phyloP scores from a whole-genome alignment of 257 asterid species.

The Primulina huaijiensis region DNA sequence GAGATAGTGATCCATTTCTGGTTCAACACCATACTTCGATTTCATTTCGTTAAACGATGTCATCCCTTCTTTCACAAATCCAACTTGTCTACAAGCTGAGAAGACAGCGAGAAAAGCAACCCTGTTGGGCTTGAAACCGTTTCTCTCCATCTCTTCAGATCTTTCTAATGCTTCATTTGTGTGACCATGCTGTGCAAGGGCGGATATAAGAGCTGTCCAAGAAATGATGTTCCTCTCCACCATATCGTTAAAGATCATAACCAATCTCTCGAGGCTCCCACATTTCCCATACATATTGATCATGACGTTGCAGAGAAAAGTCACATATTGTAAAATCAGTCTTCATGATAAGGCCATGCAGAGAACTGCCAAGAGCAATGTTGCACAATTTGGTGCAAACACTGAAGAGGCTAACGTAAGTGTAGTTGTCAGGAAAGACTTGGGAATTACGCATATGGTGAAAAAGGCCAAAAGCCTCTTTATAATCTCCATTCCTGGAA shows the following conservation, averaged over 20 bases:
- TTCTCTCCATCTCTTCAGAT: slow-evolving; percentile 57
- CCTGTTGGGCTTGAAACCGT: slow-evolving; percentile 58
- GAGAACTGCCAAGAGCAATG: slow-evolving; percentile 76
- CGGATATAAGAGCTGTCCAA: slow-evolving; percentile 68
- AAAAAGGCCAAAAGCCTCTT: slow-evolving; percentile 68
- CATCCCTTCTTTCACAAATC: slow-evolving; percentile 72
- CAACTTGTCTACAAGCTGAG: slow-evolving; percentile 85
- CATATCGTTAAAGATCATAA: slow-evolving; percentile 57
- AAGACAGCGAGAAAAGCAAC: slow-evolving; percentile 57
- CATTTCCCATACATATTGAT: slow-evolving; percentile 91
- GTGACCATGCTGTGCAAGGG: slow-evolving; percentile 67
- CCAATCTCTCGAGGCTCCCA: slow-evolving; percentile 51
- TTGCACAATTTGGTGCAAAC: slow-evolving; percentile 57
- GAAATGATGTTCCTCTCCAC: slow-evolving; percentile 47
- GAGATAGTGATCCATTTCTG: slow-evolving; percentile 71
- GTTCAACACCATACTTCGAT: slow-evolving; percentile 50
- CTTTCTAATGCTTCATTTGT: slow-evolving; percentile 56
- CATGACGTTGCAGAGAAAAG: slow-evolving; percentile 59
- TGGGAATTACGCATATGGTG: slow-evolving; percentile 55
- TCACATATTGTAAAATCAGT: slow-evolving; percentile 43
- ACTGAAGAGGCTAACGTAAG: slow-evolving; percentile 72
- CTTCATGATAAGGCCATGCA: slow-evolving; percentile 59
- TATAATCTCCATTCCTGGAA: slow-evolving; percentile 69
- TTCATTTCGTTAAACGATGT: slow-evolving; percentile 55
- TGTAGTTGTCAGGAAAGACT: slow-evolving; percentile 61